Percentiles rank a stretch among this genome's conserved stretches.
Evolutionary conservation across 2,329 filamentous ascomycete genomes (phyloP).

Genomic region (Rhynchosporium secalis): DNA sequence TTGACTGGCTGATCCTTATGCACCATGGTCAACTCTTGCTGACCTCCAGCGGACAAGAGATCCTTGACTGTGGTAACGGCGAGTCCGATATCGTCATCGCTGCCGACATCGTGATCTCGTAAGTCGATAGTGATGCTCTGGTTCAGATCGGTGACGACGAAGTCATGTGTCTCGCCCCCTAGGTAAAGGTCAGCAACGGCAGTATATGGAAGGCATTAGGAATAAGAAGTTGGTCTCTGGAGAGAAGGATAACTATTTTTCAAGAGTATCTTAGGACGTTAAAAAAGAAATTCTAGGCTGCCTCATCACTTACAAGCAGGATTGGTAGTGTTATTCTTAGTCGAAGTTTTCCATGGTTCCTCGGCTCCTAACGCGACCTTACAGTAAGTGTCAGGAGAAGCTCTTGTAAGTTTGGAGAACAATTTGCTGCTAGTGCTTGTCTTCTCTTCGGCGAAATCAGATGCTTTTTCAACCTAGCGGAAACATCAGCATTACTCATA

Average conservation of each 20-base stretch:
- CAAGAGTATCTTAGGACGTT: no score
- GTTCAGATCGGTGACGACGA: slow-evolving; percentile 22
- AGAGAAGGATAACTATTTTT: no score
- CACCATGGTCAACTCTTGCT: slow-evolving; percentile 18
- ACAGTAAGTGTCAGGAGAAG: slow-evolving; percentile 18
- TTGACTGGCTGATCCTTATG: slow-evolving; percentile 17
- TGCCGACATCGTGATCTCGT: slow-evolving; percentile 17
- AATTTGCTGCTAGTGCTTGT: slow-evolving; percentile 14
- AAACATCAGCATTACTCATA: no score
- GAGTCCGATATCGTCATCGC: slow-evolving; percentile 21
- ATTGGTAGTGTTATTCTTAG: slow-evolving; percentile 20
- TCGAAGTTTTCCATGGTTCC: slow-evolving; percentile 16
- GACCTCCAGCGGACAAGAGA: slow-evolving; percentile 16
- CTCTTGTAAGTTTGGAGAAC: slow-evolving; percentile 21
- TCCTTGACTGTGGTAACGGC: slow-evolving; percentile 23
- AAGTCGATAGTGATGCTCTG: slow-evolving; percentile 22
- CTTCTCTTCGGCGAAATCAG: slow-evolving; percentile 16
- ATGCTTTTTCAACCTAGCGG: slow-evolving; percentile 15
- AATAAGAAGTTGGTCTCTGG: no score
- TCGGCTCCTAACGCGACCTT: slow-evolving; percentile 21
- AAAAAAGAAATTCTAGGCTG: no score
- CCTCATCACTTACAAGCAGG: slow-evolving; percentile 11
- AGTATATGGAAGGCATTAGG: no score
- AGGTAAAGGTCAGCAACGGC: no score
- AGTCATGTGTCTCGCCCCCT: slow-evolving; percentile 18